Percentiles rank a stretch among this genome's conserved stretches.
phyloP scores from a whole-genome alignment of 495 filamentous ascomycete species.

The Podospora tetraspora region DNA sequence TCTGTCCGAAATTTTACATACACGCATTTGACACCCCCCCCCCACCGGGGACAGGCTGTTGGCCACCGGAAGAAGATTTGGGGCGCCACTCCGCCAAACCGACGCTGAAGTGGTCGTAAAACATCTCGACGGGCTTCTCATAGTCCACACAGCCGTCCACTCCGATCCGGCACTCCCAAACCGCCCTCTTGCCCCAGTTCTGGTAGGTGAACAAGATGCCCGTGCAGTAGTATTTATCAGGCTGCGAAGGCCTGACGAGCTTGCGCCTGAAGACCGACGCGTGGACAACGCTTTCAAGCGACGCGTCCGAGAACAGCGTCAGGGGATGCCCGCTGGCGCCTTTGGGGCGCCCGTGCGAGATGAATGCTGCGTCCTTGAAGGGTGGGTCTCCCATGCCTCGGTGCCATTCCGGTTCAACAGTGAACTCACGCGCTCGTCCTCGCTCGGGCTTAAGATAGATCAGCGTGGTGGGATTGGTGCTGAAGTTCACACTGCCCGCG shows the following conservation, averaged over 20 bases:
- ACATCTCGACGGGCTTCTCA: not conserved
- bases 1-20: not conserved
- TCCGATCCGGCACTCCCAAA: not conserved
- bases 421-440: no score
- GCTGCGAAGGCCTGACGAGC: not conserved
- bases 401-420: no score
- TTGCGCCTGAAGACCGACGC: not conserved
- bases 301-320: not conserved
- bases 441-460: not conserved
- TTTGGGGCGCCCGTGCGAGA: no score
- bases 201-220: not conserved
- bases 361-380: no score
- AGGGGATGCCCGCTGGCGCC: not conserved
- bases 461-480: not conserved
- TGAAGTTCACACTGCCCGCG: not conserved
- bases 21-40: not conserved
- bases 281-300: not conserved
- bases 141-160: not conserved
- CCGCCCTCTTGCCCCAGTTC: not conserved
- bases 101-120: not conserved
- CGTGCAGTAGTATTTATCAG: not conserved
- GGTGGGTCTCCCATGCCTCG: no score
- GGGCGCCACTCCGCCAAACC: not conserved
- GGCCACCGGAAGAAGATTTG: no score
- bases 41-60: no score